Conservation (phyloP, 2,329 filamentous ascomycete genomes). For the Thielaviopsis musarum region DNA sequence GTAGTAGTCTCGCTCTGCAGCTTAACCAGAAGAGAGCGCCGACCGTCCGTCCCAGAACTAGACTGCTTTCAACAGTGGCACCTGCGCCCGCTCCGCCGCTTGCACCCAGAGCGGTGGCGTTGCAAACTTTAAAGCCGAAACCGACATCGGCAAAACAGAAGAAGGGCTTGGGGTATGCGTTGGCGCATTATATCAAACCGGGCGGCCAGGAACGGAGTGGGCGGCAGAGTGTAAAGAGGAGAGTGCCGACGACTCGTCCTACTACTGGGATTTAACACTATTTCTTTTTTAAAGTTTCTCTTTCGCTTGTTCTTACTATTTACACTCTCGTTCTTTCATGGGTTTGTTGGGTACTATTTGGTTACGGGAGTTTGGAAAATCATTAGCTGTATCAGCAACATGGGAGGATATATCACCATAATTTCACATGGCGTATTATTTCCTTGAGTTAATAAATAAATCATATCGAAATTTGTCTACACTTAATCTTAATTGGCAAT, state of each 20-base stretch:
- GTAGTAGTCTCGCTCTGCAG: neutral
- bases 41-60: neutral
- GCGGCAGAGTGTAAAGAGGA: neutral
- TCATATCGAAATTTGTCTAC: neutral
- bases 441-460: neutral
- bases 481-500: too few relatives aligned
- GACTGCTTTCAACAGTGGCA: neutral
- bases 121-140: neutral
- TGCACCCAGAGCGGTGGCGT: too few relatives aligned
- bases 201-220: neutral
- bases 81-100: too few relatives aligned
- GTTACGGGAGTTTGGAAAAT: neutral
- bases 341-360: neutral
- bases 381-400: neutral
- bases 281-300: neutral
- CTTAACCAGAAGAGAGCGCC: neutral
- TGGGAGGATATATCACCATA: neutral
- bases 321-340: neutral
- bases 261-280: neutral
- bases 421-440: neutral
- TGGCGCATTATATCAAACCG: slow-evolving; percentile 3
- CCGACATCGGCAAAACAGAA: neutral
- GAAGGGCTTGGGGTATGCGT: neutral
- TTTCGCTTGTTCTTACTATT: neutral
- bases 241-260: neutral